These are phyloP conservation scores for Millerozyma acaciae DNA, from an alignment of 805 yeast species.

Conservation along the genomic window DNA sequence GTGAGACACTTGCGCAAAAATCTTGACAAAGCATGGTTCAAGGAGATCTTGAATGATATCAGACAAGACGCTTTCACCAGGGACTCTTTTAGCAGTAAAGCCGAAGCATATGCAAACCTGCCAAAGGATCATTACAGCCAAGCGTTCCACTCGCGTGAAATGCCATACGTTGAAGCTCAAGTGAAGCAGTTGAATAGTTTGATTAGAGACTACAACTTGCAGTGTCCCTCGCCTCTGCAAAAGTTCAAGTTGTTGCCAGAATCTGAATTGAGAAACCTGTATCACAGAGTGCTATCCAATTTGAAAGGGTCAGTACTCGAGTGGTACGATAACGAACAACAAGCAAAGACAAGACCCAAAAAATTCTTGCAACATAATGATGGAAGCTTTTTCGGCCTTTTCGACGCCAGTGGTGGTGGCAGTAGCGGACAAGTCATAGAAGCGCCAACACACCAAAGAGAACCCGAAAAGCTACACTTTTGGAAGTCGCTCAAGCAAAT, in stretches of 20 bases:
- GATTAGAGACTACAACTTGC: constrained; percentile 35
- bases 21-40: constrained; percentile 39
- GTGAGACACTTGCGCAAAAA: constrained; percentile 45
- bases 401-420: constrained; percentile 10
- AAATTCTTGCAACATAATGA: constrained; percentile 1
- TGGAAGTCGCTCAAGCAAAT: constrained; percentile 30
- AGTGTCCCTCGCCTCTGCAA: constrained; percentile 37
- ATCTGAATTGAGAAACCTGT: constrained; percentile 22
- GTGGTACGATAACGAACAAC: constrained; percentile 15
- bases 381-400: constrained; percentile 6
- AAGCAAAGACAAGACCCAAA: constrained; percentile 1
- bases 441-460: constrained; percentile 11
- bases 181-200: constrained; percentile 18
- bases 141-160: constrained; percentile 4
- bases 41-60: constrained; percentile 13
- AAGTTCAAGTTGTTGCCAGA: constrained; percentile 31
- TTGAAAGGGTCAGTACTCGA: constrained; percentile 11
- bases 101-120: not conserved
- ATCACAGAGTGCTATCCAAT: constrained; percentile 12
- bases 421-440: constrained; percentile 2
- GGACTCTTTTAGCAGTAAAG: not conserved
- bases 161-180: constrained; percentile 20
- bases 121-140: constrained; percentile 1
- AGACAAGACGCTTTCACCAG: constrained; percentile 2
- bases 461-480: constrained; percentile 17